Conservation (phyloP, 1,139 yeast species). For the Schizosaccharomyces versatilis region DNA sequence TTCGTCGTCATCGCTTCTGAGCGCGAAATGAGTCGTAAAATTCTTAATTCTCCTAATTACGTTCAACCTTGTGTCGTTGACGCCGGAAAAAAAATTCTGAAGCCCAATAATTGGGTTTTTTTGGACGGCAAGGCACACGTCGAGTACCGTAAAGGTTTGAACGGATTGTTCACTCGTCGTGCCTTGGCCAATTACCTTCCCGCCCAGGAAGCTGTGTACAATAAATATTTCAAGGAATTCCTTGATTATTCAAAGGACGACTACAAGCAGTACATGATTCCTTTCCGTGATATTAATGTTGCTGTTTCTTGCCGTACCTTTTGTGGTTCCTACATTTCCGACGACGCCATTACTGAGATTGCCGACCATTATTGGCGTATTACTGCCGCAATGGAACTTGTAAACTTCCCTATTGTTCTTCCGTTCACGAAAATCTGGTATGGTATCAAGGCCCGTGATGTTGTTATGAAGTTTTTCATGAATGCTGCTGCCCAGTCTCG, state of each 20-base stretch:
- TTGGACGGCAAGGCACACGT: conserved; percentile 85
- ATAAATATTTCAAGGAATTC: conserved; percentile 49
- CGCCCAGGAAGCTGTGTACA: conserved; percentile 62
- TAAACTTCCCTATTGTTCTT: conserved; percentile 84
- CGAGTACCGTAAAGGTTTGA: conserved; percentile 76
- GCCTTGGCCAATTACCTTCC: conserved; percentile 75
- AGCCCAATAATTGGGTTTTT: conserved; percentile 95
- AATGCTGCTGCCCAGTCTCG: conserved; percentile 73
- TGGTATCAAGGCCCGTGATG: conserved; percentile 80
- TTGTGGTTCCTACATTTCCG: conserved; percentile 86
- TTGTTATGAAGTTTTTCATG: conserved; percentile 79
- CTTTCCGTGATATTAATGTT: conserved; percentile 86
- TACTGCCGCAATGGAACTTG: conserved; percentile 89
- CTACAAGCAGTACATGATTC: conserved; percentile 64
- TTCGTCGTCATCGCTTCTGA: conserved; percentile 87
- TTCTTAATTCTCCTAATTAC: conserved; percentile 59
- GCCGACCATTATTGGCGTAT: conserved; percentile 81
- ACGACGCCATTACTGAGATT: conserved; percentile 62
- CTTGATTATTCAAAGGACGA: conserved; percentile 31
- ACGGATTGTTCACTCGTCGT: conserved; percentile 64
- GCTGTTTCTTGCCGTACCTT: conserved; percentile 80
- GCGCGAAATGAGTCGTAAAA: conserved; percentile 76
- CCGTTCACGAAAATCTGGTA: conserved; percentile 97
- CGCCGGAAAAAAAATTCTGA: conserved; percentile 73
- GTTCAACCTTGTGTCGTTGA: conserved; percentile 97